Evolutionary conservation across 495 filamentous ascomycete genomes (phyloP).

Genomic region (Chaetomium tenue): DNA sequence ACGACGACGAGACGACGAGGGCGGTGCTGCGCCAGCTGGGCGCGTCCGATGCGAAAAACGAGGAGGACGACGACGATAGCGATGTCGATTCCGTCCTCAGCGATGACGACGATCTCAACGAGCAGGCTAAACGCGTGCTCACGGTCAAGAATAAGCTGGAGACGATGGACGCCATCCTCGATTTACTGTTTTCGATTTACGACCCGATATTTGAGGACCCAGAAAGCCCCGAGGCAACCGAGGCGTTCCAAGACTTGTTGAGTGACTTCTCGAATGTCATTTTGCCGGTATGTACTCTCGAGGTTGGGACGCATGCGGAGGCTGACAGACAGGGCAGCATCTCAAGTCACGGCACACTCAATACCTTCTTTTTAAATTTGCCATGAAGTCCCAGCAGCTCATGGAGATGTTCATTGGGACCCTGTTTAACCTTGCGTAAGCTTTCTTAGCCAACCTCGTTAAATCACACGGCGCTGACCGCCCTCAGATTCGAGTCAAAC

Average conservation of each 20-base stretch:
- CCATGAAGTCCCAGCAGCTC: constrained; percentile 69
- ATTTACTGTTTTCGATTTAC: constrained; percentile 83
- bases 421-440: constrained; percentile 59
- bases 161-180: constrained; percentile 91
- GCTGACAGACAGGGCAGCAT: constrained; percentile 23
- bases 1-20: constrained; percentile 51
- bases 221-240: constrained; percentile 47
- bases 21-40: constrained; percentile 47
- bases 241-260: constrained; percentile 68
- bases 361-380: constrained; percentile 80
- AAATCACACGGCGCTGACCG: constrained; percentile 10
- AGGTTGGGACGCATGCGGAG: not conserved
- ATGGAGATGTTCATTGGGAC: constrained; percentile 78
- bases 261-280: constrained; percentile 81
- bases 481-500: constrained; percentile 45
- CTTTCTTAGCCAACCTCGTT: not conserved
- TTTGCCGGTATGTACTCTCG: constrained; percentile 74
- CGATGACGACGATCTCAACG: constrained; percentile 50
- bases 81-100: constrained; percentile 51
- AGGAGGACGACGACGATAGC: constrained; percentile 61
- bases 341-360: constrained; percentile 38
- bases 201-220: constrained; percentile 61
- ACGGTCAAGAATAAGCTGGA: constrained; percentile 74
- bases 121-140: constrained; percentile 50
- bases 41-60: constrained; percentile 40